Evolutionary conservation across 2,329 filamentous ascomycete species (phyloP).

Genomic region (Monosporascus sp.): DNA sequence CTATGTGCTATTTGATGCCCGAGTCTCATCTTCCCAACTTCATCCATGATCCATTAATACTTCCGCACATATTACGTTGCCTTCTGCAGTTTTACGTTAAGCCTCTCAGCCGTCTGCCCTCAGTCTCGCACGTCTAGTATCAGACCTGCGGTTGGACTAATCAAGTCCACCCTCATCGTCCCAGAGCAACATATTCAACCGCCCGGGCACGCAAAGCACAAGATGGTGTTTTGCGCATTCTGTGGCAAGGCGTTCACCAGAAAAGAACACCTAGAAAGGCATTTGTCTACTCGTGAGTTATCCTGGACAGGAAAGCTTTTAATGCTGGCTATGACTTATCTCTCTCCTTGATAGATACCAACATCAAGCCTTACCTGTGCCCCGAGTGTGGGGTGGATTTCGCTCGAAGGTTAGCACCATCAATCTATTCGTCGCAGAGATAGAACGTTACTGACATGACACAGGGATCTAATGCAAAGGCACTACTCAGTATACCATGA

Average conservation of each 20-base stretch:
- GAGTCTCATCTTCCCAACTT: too few species aligned
- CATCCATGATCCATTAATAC: too few species aligned
- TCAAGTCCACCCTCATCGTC: not conserved
- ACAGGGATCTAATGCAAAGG: constrained; percentile 45
- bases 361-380: constrained; percentile 49
- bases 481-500: constrained; percentile 49
- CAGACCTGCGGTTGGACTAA: not conserved
- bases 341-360: constrained; percentile 37
- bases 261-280: constrained; percentile 52
- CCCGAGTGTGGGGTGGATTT: constrained; percentile 44
- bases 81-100: too few species aligned
- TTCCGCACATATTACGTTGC: too few species aligned
- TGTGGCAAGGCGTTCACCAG: constrained; percentile 50
- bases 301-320: not conserved
- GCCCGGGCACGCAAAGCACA: not conserved
- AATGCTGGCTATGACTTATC: constrained; percentile 4
- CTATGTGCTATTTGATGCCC: too few species aligned
- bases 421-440: not conserved
- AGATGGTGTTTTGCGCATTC: constrained; percentile 44
- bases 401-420: constrained; percentile 36
- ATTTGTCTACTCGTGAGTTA: constrained; percentile 45
- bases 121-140: not conserved
- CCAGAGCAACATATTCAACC: not conserved
- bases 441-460: constrained; percentile 10
- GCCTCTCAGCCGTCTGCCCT: not conserved